Conservation (phyloP, 148 eudicot species). For the Agrostemma githago region DNA sequence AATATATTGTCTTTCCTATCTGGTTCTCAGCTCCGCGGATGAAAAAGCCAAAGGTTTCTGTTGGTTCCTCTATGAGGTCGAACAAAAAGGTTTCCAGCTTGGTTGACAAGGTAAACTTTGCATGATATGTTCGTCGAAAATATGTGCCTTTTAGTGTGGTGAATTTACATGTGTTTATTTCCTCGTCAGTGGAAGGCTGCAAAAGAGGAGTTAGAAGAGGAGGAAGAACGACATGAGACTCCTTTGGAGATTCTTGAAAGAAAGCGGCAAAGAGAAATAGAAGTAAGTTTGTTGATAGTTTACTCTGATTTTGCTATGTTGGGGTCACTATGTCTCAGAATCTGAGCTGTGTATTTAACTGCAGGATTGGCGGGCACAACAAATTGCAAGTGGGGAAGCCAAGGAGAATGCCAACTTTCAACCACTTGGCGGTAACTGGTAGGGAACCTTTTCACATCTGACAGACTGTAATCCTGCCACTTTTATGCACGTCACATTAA, state of each 20-base stretch:
- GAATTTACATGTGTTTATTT: neutral
- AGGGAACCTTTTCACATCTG: constrained; percentile 16
- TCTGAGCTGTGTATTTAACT: constrained; percentile 18
- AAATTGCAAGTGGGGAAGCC: constrained; percentile 94
- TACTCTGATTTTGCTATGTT: neutral
- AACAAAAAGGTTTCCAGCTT: constrained; percentile 95
- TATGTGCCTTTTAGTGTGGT: constrained; percentile 3
- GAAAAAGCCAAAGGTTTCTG: constrained; percentile 67
- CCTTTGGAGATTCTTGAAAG: constrained; percentile 74
- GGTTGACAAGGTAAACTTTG: constrained; percentile 78
- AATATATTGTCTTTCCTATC: neutral
- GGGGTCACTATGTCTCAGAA: constrained; percentile 7
- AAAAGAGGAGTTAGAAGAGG: constrained; percentile 88
- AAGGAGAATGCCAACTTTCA: constrained; percentile 95
- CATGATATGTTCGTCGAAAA: neutral
- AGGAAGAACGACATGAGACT: constrained; percentile 72
- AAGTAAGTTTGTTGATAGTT: constrained; percentile 52
- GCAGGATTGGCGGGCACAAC: constrained; percentile 92
- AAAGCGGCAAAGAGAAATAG: constrained; percentile 85
- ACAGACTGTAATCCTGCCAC: neutral
- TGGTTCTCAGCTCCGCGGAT: constrained; percentile 49
- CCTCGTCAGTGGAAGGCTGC: constrained; percentile 88
- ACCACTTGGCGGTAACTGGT: constrained; percentile 98
- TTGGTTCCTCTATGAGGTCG: constrained; percentile 66
- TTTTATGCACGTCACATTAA: neutral